Conservation (phyloP, 2,329 filamentous ascomycete species). For the Pseudocercospora eumusae region DNA sequence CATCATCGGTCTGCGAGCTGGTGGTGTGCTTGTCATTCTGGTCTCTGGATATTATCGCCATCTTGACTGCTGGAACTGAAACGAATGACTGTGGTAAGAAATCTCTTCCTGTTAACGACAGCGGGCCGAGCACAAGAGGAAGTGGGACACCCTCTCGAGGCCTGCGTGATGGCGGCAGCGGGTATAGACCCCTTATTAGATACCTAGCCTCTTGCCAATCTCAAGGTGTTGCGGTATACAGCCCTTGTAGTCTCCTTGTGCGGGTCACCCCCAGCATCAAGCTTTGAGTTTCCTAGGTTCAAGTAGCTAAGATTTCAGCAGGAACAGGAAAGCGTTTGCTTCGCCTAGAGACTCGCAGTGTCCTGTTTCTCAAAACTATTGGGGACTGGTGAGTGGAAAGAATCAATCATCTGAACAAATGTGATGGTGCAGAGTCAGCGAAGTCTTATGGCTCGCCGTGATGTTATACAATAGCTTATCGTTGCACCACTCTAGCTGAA, state of each 20-base stretch:
- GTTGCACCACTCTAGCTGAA: neutral
- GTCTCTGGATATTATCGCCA: neutral
- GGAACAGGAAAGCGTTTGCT: neutral
- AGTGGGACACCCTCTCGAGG: conserved; percentile 1
- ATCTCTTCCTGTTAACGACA: neutral
- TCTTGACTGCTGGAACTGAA: neutral
- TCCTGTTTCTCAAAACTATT: neutral
- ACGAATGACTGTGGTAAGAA: conserved; percentile 2
- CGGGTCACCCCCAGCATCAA: conserved; percentile 1
- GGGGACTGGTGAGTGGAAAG: neutral
- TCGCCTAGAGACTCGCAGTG: no score
- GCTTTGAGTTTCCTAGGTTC: neutral
- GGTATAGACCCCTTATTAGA: conserved; percentile 9
- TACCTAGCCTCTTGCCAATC: conserved; percentile 5
- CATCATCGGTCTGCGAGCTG: neutral
- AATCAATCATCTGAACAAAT: neutral
- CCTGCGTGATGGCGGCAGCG: neutral
- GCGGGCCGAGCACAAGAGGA: neutral
- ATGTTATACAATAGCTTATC: no score
- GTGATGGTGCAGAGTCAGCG: neutral
- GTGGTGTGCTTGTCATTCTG: neutral
- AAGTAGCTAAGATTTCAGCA: neutral
- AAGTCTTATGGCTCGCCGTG: neutral
- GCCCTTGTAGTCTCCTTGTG: neutral
- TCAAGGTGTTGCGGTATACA: neutral